Evolutionary conservation across 169 alveolate species (phyloP).

Genomic region (Theileria sp.): DNA sequence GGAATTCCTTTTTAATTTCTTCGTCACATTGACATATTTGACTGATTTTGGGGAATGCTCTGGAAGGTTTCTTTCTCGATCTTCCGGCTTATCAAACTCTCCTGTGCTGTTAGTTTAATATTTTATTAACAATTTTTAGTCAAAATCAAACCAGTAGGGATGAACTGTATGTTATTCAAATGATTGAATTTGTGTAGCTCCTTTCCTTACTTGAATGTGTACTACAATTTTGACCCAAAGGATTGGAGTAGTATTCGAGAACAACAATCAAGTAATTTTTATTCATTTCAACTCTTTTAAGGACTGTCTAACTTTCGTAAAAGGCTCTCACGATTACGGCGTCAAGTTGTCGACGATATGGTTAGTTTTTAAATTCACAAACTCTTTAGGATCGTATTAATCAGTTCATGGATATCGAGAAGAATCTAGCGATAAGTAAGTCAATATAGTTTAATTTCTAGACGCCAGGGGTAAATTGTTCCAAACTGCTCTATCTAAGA

Average conservation of each 20-base stretch:
- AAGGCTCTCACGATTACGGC: slow-evolving; percentile 25
- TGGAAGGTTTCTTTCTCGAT: background rate
- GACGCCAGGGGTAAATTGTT: slow-evolving; percentile 61
- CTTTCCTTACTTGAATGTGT: slow-evolving; percentile 63
- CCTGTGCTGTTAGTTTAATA: slow-evolving; percentile 11
- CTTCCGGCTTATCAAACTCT: background rate
- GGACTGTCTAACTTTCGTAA: slow-evolving; percentile 43
- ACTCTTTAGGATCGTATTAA: slow-evolving; percentile 27
- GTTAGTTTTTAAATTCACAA: slow-evolving; percentile 4
- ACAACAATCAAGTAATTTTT: slow-evolving; percentile 33
- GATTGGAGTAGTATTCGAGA: slow-evolving; percentile 61
- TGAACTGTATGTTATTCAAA: slow-evolving; percentile 6
- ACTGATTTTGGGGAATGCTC: background rate
- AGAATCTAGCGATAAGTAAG: slow-evolving; percentile 30
- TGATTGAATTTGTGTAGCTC: slow-evolving; percentile 2
- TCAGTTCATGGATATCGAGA: slow-evolving; percentile 37
- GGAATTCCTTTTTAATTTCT: background rate
- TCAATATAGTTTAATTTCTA: background rate
- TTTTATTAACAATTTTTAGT: background rate
- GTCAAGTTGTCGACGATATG: slow-evolving; percentile 17
- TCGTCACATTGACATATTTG: background rate
- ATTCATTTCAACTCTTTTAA: background rate
- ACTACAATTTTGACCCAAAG: slow-evolving; percentile 49
- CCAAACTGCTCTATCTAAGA: slow-evolving; percentile 50
- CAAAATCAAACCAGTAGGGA: slow-evolving; percentile 13